Evolutionary conservation across 2,329 filamentous ascomycete species (phyloP), one percentile per base, ranked within the genome.

Genomic region (Penicillium freii): DNA sequence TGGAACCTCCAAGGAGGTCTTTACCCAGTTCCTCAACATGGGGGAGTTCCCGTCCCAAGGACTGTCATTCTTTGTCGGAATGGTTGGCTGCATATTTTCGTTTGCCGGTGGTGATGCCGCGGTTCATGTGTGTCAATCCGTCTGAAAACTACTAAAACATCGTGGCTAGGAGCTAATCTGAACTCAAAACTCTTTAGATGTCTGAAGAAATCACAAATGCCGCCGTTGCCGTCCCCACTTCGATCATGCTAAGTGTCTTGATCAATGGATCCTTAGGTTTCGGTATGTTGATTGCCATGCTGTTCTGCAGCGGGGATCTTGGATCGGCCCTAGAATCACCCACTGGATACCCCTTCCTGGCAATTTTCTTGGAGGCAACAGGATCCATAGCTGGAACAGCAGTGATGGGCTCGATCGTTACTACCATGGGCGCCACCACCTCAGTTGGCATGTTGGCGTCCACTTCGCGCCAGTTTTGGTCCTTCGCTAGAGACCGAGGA

Each of bases 11-110:
- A 65, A 73, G 15, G 72, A 74, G 4, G 77, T 82, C 0, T 81
- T 83, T 56, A 76, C 76, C 4, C 68, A 73, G 1, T 83, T 83
- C 59, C 69, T 73, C 21, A 82, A 83, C 55, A 56, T 66, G 17
- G 80, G 79, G 0, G 69, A 67, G 4, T 83, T 79, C 76, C 69
- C 69, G 1, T 78, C 68, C 3, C 69, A 75, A 33, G 67, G 60
- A 2, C 65, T 83, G 33, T 78, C 80, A 2, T 73, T 69, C 34
- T 69, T 73, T 29, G 68, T 75, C 10, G 73, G 73, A 23, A 66
- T 73, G 45, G 64, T 70, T 27, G 69, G 68, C 5, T 69, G 71
- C 27, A 69, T 73, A 4, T 76, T 74, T 59, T 68, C 72, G 1
- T 75, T 77, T 59, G 65, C 73, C 8, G 74, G 74, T 29, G 69